phyloP scores from a whole-genome alignment of 306 rosid genomes.

The Mimosa pudica region DNA sequence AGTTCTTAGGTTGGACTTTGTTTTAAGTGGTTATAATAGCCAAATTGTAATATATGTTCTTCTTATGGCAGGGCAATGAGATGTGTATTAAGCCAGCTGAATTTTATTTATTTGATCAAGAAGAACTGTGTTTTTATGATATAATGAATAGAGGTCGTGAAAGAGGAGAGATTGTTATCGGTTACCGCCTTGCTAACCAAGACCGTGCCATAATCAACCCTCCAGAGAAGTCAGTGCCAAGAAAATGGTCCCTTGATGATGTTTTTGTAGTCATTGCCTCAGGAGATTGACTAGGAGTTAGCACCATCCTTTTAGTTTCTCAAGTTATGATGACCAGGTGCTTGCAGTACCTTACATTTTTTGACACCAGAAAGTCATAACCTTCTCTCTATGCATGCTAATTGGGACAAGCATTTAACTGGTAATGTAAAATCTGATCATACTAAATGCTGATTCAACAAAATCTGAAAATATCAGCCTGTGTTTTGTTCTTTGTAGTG shows the following conservation, averaged over 20 bases:
- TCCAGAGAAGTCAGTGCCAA: conserved; percentile 54
- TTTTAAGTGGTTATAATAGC: background rate
- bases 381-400: background rate
- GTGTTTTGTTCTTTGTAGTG: conserved; percentile 9
- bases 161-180: conserved; percentile 84
- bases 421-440: background rate
- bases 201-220: conserved; percentile 91
- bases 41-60: conserved; percentile 20
- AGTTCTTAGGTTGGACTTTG: conserved; percentile 3
- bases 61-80: conserved; percentile 77
- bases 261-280: conserved; percentile 80
- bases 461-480: conserved; percentile 8
- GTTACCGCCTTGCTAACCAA: conserved; percentile 64
- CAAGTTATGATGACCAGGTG: background rate
- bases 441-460: conserved; percentile 14
- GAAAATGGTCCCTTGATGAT: conserved; percentile 88
- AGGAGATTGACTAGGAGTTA: conserved; percentile 43
- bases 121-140: conserved; percentile 82
- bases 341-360: background rate
- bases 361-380: background rate
- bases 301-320: conserved; percentile 14
- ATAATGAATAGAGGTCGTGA: conserved; percentile 86
- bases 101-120: conserved; percentile 88
- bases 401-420: conserved; percentile 22
- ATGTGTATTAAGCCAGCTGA: conserved; percentile 93